Evolutionary conservation across 805 yeast genomes (phyloP), one percentile per base, ranked within the genome.

Genomic region (Maudiozyma barnettii): DNA sequence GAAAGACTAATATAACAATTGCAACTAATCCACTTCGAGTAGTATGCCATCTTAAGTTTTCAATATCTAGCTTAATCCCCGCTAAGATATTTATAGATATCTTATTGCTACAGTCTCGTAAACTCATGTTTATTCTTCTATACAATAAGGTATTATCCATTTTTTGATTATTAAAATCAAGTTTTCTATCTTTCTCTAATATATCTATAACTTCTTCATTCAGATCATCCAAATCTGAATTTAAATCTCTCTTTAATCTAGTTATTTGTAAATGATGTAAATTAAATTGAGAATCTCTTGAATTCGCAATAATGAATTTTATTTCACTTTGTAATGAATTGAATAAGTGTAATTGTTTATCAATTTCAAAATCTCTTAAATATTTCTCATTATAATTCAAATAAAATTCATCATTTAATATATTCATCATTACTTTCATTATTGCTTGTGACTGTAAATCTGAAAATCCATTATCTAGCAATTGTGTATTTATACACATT

Each of bases 261-360:
- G 84, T 81, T 39, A 84, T 76, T 41, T 80, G 78, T 49, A 79
- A 76, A 20, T 83, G 79, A 45, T 82, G 71, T 45, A 81, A 82
- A 53, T 80, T 81, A 46, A 84, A 70, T 51, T 86, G 85, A 12
- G 72, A 69, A 52, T 83, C 89, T 53, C 97, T 70, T 29, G 83
- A 76, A 38, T 81, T 74, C 38, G 82, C 79, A 21, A 89, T 77
- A 56, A 89, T 96, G 41, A 84, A 86, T 43, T 83, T 67, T 35
- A 91, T 66, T 63, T 91, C 98, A 46, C 90, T 82, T 51, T 87
- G 87, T 0, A 96, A 96, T 30, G 96, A 95, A 60, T 89, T 91
- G 63, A 88, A 90, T 13, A 93, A 67, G 60, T 91, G 93, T 20
- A 79, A 76, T 57, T 91, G 96, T 57, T 90, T 91, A 52, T 90